Evolutionary conservation across 2,329 filamentous ascomycete species (phyloP), one percentile per base, ranked within the genome.

Genomic region (Penicillium corylophilum): DNA sequence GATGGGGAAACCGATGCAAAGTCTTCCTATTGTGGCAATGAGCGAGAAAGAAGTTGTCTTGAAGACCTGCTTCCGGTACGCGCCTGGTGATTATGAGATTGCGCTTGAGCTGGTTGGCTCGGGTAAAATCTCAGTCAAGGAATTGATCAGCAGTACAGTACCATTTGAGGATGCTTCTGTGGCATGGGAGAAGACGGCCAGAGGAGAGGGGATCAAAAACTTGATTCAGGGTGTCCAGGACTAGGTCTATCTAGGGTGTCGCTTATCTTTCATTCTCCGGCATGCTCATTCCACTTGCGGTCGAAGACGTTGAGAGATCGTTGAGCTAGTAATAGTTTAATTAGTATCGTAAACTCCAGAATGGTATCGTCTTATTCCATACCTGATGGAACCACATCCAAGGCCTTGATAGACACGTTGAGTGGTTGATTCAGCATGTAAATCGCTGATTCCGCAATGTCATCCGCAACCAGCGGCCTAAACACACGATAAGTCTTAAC

Each of bases 1-100:
- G 3, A 31, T 51, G 23, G 53, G 53, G 2, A 46, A 49, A 16
- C 44, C 48, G 18, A 40, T 40, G 10, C 36, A 40, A n/a, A 40
- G 20, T 9, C 7, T 40, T 40, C 36, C 18, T 24, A 23, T 40
- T 5, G 6, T 35, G n/a, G 33, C 33, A 3, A 35, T 35, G 33
- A 35, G 33, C 10, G 33, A 35, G n/a, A 35, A 35, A 16, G 33
- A 35, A 18, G n/a, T 35, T 16, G 33, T 35, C 33, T 18, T 35
- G n/a, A 35, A 35, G 33, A 35, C 33, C 6, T 35, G n/a, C 10
- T 35, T 35, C n/a, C 33, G 33, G n/a, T 35, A 35, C 10, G 33
- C 33, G n/a, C 33, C n/a, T 5, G 33, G 33, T 35, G 33, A 35
- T 35, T 35, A 35, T 35, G 33, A 35, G n/a, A 35, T 35, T 16